A percentile compares a stretch with the other conserved stretches of the same genome.
Conservation (phyloP, 305 asterid species). For the Solanum hybrid region DNA sequence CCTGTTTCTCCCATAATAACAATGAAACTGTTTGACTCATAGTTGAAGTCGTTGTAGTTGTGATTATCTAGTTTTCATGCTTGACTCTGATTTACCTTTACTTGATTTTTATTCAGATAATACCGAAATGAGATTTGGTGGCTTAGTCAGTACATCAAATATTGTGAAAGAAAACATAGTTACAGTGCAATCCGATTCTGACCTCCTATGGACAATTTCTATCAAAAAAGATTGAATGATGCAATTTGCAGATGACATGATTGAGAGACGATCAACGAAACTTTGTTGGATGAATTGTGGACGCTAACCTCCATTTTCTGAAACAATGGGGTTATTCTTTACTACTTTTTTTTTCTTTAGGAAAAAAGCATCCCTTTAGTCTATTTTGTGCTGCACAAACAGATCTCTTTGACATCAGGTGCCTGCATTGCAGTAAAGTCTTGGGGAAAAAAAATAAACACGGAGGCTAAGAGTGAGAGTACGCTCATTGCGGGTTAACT, state of each 20-base stretch:
- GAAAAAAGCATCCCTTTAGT: background rate
- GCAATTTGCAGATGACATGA: background rate
- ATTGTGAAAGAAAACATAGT: slow-evolving; percentile 44
- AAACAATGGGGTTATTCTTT: background rate
- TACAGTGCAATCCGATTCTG: slow-evolving; percentile 60
- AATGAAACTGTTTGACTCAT: background rate
- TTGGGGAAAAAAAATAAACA: background rate
- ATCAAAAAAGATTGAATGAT: slow-evolving; percentile 30
- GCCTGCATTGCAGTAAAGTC: background rate
- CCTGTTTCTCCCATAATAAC: background rate
- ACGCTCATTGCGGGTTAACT: background rate
- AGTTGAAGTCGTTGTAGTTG: background rate
- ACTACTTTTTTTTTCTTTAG: background rate
- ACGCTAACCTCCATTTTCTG: background rate
- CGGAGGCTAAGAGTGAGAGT: background rate
- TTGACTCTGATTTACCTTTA: slow-evolving; percentile 8
- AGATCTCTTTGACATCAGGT: background rate
- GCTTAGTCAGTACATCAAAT: slow-evolving; percentile 79
- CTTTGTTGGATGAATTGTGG: background rate
- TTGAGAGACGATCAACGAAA: background rate
- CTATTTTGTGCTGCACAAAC: background rate
- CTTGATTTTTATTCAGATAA: slow-evolving; percentile 32
- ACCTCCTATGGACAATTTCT: slow-evolving; percentile 91
- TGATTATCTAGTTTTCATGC: background rate
- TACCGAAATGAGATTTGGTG: slow-evolving; percentile 79